Evolutionary conservation across 768 basidiomycete species (phyloP), one percentile per base, ranked within the genome.

Genomic region (Panaeolus papilionaceus): DNA sequence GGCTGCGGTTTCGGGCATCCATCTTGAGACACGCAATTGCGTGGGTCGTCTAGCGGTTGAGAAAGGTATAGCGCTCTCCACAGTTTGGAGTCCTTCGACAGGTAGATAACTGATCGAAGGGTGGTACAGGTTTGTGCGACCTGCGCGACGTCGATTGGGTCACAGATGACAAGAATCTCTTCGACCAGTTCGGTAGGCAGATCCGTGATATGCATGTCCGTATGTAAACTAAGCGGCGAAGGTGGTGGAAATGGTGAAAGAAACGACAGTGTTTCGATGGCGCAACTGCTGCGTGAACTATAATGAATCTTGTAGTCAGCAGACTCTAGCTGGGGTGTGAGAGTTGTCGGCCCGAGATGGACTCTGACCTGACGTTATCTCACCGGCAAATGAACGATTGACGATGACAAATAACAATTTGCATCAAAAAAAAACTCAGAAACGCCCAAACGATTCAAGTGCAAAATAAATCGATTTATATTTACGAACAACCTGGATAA

Each of bases 21-120:
- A 23, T 74, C 71, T 11, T 77, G 76, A 2, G 80, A 81, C 5
- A 86, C 71, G 58, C 88, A 84, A n/a, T 64, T 63, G 9, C 88
- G 79, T 1, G 88, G 90, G 71, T 93, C 90, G 67, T 93, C 92
- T 66, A 91, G 82, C 0, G 85, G 81, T 66, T 88, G 85, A 0
- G 77, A 71, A 49, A 93, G 87, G 75, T 92, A 93, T 5, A 93
- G 80, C 9, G 76, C 78, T 8, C 89, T 84, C 92, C 92, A 93
- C 42, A 92, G 77, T 61, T 85, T 78, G 33, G 79, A 79, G 69
- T 85, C 81, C 9, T 77, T 76, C 2, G 81, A 69, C 49, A 74
- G 64, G 70, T 90, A 89, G 26, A 92, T 75, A 66, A 88, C 69
- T 3, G 70, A 72, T 65, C 80, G 76, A 62, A 79, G 62, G n/a